Base-by-base conservation (phyloP, 176 grass and related monocot species). In the Oryza longistaminata region DNA sequence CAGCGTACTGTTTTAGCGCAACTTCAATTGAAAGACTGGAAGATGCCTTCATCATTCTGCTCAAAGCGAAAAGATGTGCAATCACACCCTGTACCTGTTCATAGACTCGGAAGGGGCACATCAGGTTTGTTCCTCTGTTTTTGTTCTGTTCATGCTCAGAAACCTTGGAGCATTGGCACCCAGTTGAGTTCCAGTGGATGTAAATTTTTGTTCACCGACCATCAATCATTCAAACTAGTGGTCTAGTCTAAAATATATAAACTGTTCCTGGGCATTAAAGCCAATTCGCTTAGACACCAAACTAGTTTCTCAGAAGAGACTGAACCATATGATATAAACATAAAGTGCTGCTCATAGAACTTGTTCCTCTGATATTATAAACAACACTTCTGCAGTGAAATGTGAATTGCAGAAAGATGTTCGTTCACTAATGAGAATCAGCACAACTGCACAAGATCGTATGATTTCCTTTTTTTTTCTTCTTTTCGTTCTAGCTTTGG, bases 71-170 rank as follows among this genome's bases (percentile, higher is more conserved):
- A 83, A 78, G 9, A 64, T 31, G 60, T 75, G 68, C 82, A 93
- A 61, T 74, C 74, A 79, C 89, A 98, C 85, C 93, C 89, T 78
- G 91, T 93, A 66, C 95, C 95, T 72, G 91, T 98, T 82, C 91
- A 95, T 91, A 89, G 91, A 45, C 88, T 98, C 72, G 95, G 95
- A 88, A 93, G 95, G 82, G 93, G 93, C 34, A 98, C 95, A 68
- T 98, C 93, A 95, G 95, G 93, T 98, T 77, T 85, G 61, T 77
- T 88, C 53, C 77, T 61, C 79, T 74, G 45, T 78, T 66, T 77
- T 78, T 11, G 25, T 37, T 79, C 83, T 43, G 24, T 2, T 34
- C 73, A 31, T 90, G 34, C 9, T 67, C 4, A 44, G 48, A 75
- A 68, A 66, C 13, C 66, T 44, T 82, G 27, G 4, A 61, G 72